Evolutionary conservation across 768 basidiomycete species (phyloP).

Genomic region (Boletus pseudo-olivaceus): DNA sequence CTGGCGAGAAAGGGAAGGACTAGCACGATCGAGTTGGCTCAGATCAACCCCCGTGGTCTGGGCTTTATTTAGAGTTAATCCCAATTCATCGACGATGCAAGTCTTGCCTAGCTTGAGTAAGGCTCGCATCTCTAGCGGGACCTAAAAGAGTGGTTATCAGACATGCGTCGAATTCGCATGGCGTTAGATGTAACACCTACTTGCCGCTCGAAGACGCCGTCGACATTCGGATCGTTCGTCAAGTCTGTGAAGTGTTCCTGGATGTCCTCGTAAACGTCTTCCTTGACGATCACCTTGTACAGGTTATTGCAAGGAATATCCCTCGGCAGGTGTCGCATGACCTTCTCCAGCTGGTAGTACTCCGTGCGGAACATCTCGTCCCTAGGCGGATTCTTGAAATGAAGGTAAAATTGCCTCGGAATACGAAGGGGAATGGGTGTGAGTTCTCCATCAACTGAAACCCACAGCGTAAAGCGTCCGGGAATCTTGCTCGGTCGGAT

Average conservation of each 20-base stretch:
- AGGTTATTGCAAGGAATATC: constrained; percentile 74
- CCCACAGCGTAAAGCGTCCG: constrained; percentile 87
- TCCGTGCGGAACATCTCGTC: constrained; percentile 65
- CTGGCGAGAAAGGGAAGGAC: constrained; percentile 52
- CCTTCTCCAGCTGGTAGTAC: constrained; percentile 68
- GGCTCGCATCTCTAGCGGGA: constrained; percentile 80
- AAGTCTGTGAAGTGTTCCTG: constrained; percentile 91
- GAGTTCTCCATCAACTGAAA: constrained; percentile 76
- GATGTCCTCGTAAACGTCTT: constrained; percentile 78
- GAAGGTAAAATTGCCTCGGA: constrained; percentile 90
- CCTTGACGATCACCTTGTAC: constrained; percentile 78
- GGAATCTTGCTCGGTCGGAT: constrained; percentile 71
- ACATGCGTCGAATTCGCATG: not conserved
- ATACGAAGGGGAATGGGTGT: constrained; percentile 81
- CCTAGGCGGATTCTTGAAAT: constrained; percentile 69
- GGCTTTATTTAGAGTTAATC: constrained; percentile 77
- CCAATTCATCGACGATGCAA: constrained; percentile 62
- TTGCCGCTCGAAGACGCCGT: constrained; percentile 93
- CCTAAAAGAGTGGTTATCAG: constrained; percentile 37
- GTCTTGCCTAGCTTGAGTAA: constrained; percentile 81
- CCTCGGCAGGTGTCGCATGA: constrained; percentile 75
- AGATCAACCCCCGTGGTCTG: constrained; percentile 82
- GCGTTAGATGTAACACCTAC: constrained; percentile 36
- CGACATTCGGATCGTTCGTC: constrained; percentile 90
- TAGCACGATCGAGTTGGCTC: constrained; percentile 67